Evolutionary conservation across 164 flowering plant species (phyloP), one percentile per base, ranked within the genome.

Genomic region (Chimonanthus praecox): DNA sequence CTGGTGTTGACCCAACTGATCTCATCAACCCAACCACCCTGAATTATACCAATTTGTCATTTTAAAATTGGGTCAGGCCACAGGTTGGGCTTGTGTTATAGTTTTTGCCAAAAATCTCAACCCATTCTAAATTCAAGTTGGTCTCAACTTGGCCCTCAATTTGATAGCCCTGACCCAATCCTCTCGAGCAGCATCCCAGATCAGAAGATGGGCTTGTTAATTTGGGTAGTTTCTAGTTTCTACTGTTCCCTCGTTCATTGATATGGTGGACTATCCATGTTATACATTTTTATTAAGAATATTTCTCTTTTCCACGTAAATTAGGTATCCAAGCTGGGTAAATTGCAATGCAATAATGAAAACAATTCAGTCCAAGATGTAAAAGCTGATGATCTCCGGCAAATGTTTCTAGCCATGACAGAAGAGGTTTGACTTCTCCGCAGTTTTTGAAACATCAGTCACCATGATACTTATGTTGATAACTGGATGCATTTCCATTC

Each of bases 351-450:
- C 74, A 88, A 83, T 77, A 83, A 83, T 78, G 87, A 84, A 64
- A 83, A 76, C n/a, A 77, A 79, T 77, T 84, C 94, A 18, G 92
- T 78, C 45, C 97, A 92, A 87, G 99, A 96, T 86, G 98, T 93
- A 16, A 93, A 96, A 89, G 99, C 99, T 67, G 92, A 96, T 82
- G 99, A 96, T 84, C 82, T 96, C 70, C 80, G 94, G 20, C 99
- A 96, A 79, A 96, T 96, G 99, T 93, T 96, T 85, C 85, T 96
- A 16, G 97, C 99, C 47, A 93, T 96, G 99, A 96, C 99, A 72
- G 92, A 89, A 78, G 99, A 96, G 97, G 99, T 93, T 18, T 68
- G 13, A 73, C 68, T 71, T 64, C 47, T 69, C 46, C 61, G 47
- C 21, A 45, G 16, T 68, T 6, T 18, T 45, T 13, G 47, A 68